phyloP scores from a whole-genome alignment of 2,329 filamentous ascomycete species.

The Cercospora citrullina region DNA sequence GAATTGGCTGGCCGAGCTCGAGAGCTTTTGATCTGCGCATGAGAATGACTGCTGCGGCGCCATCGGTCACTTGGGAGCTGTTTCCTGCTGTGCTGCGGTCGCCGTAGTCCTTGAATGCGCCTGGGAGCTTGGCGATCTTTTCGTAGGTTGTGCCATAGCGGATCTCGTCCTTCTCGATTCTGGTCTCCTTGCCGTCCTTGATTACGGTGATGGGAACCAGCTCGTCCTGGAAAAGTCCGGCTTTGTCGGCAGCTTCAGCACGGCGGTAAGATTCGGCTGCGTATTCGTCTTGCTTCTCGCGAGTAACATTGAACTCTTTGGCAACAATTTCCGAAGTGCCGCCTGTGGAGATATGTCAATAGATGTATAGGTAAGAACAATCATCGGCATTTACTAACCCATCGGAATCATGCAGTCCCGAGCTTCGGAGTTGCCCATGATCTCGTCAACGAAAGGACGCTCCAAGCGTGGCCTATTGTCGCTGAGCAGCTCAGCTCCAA shows the following conservation, averaged over 20 bases:
- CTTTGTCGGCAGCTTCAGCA: slow-evolving; percentile 66
- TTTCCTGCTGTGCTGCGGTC: slow-evolving; percentile 77
- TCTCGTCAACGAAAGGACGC: slow-evolving; percentile 70
- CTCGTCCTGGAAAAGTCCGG: slow-evolving; percentile 71
- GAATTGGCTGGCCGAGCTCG: slow-evolving; percentile 66
- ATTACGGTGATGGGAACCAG: slow-evolving; percentile 69
- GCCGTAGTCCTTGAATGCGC: slow-evolving; percentile 74
- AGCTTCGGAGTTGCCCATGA: slow-evolving; percentile 70
- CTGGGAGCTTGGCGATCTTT: slow-evolving; percentile 74
- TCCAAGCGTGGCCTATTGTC: slow-evolving; percentile 81
- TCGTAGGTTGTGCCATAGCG: slow-evolving; percentile 64
- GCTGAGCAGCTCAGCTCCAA: slow-evolving; percentile 94
- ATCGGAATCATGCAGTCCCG: slow-evolving; percentile 90
- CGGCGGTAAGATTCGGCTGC: slow-evolving; percentile 72
- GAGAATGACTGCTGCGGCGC: slow-evolving; percentile 77
- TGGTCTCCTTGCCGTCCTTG: slow-evolving; percentile 54
- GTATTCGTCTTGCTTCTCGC: slow-evolving; percentile 78
- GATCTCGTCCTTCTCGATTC: slow-evolving; percentile 69
- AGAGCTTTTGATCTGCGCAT: slow-evolving; percentile 77
- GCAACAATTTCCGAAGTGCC: slow-evolving; percentile 83
- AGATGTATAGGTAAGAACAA: background rate
- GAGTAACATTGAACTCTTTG: slow-evolving; percentile 66
- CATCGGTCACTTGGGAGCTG: slow-evolving; percentile 79
- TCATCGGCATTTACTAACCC: slow-evolving; percentile 56
- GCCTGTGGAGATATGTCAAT: slow-evolving; percentile 1